phyloP scores from a whole-genome alignment of 75 land plant genomes.

The Cunninghamia lanceolata region DNA sequence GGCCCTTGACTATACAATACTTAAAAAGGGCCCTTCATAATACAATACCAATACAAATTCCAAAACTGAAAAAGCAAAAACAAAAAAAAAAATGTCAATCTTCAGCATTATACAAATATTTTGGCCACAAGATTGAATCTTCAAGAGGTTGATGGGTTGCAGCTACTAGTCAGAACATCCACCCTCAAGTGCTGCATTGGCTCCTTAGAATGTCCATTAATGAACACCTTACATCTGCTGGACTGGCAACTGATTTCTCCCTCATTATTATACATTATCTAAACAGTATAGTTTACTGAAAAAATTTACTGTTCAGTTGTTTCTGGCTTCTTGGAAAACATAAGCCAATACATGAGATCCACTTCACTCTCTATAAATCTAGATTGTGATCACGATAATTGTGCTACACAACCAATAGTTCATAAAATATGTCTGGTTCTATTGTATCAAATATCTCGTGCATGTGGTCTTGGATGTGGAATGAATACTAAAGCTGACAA shows the following conservation, averaged over 20 bases:
- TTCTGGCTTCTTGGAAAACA: not conserved
- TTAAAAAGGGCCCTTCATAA: not conserved
- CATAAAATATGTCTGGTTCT: not conserved
- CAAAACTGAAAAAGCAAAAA: not conserved
- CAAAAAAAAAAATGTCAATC: not conserved
- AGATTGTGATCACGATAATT: not conserved
- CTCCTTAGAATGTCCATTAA: not conserved
- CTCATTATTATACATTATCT: not conserved
- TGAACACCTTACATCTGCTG: not conserved
- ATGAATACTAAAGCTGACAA: not conserved
- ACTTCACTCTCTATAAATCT: not conserved
- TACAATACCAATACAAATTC: not conserved
- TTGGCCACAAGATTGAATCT: too few species aligned
- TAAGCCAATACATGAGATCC: not conserved
- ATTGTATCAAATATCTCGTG: constrained; percentile 1
- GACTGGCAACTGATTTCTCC: not conserved
- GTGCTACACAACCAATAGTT: not conserved
- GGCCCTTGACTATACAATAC: not conserved
- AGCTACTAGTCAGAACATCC: not conserved
- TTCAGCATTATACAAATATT: not conserved
- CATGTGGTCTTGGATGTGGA: not conserved
- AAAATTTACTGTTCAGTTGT: not conserved
- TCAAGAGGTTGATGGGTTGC: too few species aligned
- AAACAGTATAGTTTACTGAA: not conserved
- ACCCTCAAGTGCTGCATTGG: not conserved